phyloP scores from a whole-genome alignment of 768 basidiomycete genomes.

The Suillus weaverae region DNA sequence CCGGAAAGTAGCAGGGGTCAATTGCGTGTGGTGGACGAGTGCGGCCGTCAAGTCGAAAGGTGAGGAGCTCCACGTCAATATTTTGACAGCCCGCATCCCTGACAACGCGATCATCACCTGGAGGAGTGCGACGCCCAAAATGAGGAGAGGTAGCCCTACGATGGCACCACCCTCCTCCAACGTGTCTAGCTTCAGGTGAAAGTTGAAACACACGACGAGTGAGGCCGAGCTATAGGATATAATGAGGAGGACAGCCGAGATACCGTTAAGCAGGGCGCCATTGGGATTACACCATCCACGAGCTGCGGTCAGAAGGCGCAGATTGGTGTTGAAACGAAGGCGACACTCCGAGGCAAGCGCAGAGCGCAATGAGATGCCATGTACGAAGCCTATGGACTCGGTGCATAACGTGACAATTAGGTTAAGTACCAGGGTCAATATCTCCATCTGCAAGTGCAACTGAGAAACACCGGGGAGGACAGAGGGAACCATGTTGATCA shows the following conservation, averaged over 20 bases:
- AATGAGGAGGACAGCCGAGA: conserved; percentile 30
- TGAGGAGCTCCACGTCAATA: conserved; percentile 35
- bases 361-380: conserved; percentile 27
- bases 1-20: conserved; percentile 19
- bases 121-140: conserved; percentile 26
- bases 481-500: too few relatives aligned
- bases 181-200: too few relatives aligned
- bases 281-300: conserved; percentile 22
- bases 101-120: conserved; percentile 27
- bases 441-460: conserved; percentile 12
- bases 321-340: conserved; percentile 31
- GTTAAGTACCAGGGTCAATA: conserved; percentile 24
- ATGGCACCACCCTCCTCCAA: too few relatives aligned
- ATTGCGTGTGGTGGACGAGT: conserved; percentile 27
- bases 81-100: conserved; percentile 21
- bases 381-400: conserved; percentile 30
- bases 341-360: conserved; percentile 25
- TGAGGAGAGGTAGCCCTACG: conserved; percentile 26
- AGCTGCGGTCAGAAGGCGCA: conserved; percentile 27
- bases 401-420: conserved; percentile 28
- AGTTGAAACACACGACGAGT: conserved; percentile 22
- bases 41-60: conserved; percentile 33
- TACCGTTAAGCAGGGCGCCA: conserved; percentile 18
- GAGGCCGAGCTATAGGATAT: conserved; percentile 29
- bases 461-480: too few relatives aligned